Conservation (phyloP, 73 alveolate genomes). For the Tetrahymena elliotti region DNA sequence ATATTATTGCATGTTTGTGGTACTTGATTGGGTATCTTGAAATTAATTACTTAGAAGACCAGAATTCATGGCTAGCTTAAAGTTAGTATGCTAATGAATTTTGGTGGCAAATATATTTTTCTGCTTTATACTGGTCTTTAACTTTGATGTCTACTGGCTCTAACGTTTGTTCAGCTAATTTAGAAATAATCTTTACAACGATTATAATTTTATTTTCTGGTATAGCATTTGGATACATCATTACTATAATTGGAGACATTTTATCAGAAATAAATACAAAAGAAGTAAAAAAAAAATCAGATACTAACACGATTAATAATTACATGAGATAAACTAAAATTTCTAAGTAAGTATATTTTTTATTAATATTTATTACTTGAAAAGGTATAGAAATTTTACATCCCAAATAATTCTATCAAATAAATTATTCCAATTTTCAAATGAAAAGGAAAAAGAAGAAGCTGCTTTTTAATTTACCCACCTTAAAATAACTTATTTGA, state of each 20-base stretch:
- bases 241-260: neutral
- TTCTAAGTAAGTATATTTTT: neutral
- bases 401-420: too few species aligned
- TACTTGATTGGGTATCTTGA: neutral
- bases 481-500: too few species aligned
- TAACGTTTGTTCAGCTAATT: neutral
- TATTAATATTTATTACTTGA: too few species aligned
- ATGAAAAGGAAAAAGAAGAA: too few species aligned
- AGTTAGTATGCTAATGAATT: neutral
- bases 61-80: neutral
- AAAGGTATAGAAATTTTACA: too few species aligned
- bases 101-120: neutral
- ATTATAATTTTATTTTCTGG: neutral
- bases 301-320: neutral
- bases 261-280: neutral
- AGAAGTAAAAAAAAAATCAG: neutral
- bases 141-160: neutral
- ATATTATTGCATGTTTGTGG: neutral
- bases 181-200: neutral
- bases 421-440: too few species aligned
- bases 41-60: neutral
- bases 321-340: neutral
- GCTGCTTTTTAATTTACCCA: too few species aligned
- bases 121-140: neutral
- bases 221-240: neutral